Conservation (phyloP, 805 yeast genomes). For the Yarrowia osloensis region DNA sequence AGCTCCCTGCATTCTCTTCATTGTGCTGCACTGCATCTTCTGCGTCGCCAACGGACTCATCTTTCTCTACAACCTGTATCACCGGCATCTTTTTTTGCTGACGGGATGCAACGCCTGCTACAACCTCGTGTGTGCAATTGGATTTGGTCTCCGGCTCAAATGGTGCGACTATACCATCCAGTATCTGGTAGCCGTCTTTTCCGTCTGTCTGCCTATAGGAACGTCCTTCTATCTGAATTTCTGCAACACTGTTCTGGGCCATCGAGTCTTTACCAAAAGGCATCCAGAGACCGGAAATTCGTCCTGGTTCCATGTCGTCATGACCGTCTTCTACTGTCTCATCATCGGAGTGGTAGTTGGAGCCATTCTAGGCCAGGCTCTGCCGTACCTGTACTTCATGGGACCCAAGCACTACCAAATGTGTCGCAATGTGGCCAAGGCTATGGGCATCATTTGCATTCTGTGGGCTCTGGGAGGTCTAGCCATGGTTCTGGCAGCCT, state of each 20-base stretch:
- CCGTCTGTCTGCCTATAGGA: conserved; percentile 56
- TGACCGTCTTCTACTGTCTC: conserved; percentile 54
- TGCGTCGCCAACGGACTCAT: conserved; percentile 50
- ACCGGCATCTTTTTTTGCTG: conserved; percentile 44
- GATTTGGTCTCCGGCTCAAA: conserved; percentile 56
- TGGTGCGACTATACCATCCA: conserved; percentile 59
- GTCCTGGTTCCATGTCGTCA: conserved; percentile 50
- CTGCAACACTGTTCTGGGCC: conserved; percentile 64
- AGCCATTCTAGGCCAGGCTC: conserved; percentile 67
- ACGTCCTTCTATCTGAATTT: conserved; percentile 62
- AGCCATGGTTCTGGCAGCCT: conserved; percentile 54
- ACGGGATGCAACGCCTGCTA: neutral
- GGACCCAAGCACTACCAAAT: conserved; percentile 48
- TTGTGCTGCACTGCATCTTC: conserved; percentile 54
- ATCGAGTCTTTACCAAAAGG: conserved; percentile 72
- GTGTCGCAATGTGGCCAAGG: conserved; percentile 58
- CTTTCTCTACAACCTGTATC: conserved; percentile 50
- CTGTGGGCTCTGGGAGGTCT: conserved; percentile 59
- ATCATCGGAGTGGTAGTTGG: conserved; percentile 61
- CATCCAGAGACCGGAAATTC: conserved; percentile 70
- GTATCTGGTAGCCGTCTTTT: conserved; percentile 56
- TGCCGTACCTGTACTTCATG: conserved; percentile 61
- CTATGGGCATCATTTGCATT: conserved; percentile 50
- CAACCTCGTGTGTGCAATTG: conserved; percentile 48
- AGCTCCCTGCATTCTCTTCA: conserved; percentile 62